phyloP scores from a whole-genome alignment of 2,329 filamentous ascomycete species.

The Microsporum audouinii region DNA sequence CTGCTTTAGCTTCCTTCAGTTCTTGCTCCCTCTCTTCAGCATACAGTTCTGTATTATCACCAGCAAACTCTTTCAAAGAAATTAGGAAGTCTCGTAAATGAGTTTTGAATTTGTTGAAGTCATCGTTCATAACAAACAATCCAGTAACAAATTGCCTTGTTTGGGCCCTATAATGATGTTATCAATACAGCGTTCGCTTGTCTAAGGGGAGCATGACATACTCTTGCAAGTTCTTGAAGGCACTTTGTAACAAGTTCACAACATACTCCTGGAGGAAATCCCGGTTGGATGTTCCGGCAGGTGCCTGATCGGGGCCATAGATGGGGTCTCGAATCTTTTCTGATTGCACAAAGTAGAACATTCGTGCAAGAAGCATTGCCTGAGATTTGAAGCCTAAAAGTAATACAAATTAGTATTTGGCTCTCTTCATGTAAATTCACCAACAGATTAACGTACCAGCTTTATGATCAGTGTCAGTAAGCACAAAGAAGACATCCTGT shows the following conservation, averaged over 20 bases:
- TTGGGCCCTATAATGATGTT: constrained; percentile 51
- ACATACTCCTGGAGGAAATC: constrained; percentile 88
- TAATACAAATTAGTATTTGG: constrained; percentile 6
- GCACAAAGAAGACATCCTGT: constrained; percentile 95
- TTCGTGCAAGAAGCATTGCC: constrained; percentile 80
- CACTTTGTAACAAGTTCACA: constrained; percentile 68
- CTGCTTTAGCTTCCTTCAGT: constrained; percentile 69
- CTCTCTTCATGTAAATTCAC: background rate
- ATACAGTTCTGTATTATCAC: constrained; percentile 88
- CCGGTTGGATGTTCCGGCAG: constrained; percentile 71
- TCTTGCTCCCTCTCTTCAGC: constrained; percentile 91
- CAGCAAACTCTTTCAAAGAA: constrained; percentile 90
- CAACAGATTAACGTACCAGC: constrained; percentile 43
- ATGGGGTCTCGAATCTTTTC: constrained; percentile 89
- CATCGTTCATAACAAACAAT: constrained; percentile 75
- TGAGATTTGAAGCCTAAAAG: constrained; percentile 78
- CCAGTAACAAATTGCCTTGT: constrained; percentile 83
- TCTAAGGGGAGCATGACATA: constrained; percentile 40
- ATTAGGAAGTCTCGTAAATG: constrained; percentile 95
- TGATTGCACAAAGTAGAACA: constrained; percentile 88
- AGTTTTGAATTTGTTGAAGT: constrained; percentile 89
- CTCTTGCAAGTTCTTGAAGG: constrained; percentile 87
- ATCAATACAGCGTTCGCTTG: constrained; percentile 19
- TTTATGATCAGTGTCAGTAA: constrained; percentile 97
- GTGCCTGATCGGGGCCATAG: constrained; percentile 73